A percentile compares a stretch with the other conserved stretches of the same genome.
phyloP scores from a whole-genome alignment of 352 stramenopile genomes.

The Aphanomyces astaci region DNA sequence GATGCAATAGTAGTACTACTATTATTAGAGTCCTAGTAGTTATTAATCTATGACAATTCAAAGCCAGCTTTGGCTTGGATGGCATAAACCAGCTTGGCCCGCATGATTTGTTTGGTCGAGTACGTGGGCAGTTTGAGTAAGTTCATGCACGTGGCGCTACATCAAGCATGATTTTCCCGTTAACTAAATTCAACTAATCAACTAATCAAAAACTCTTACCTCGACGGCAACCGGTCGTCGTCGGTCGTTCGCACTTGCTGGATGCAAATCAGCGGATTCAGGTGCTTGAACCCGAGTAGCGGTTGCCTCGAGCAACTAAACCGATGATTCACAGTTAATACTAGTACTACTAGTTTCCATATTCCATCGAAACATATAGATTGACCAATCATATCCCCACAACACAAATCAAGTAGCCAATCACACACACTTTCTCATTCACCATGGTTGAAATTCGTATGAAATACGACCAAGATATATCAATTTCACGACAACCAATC shows the following conservation, averaged over 20 bases:
- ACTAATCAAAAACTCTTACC: not conserved
- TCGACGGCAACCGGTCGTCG: constrained; percentile 64
- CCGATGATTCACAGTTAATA: too few species aligned
- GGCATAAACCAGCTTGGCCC: constrained; percentile 92
- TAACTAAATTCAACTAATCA: not conserved
- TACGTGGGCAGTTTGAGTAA: constrained; percentile 96
- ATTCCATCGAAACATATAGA: not conserved
- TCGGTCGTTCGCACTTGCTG: constrained; percentile 68
- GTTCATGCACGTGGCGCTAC: constrained; percentile 94
- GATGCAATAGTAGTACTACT: too few species aligned
- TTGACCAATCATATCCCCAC: too few species aligned
- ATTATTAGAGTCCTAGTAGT: too few species aligned
- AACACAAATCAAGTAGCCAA: too few species aligned
- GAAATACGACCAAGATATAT: too few species aligned
- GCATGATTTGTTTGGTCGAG: constrained; percentile 90
- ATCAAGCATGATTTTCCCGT: not conserved
- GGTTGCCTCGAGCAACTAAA: constrained; percentile 82
- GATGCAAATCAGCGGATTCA: constrained; percentile 94
- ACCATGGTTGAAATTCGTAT: too few species aligned
- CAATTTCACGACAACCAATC: too few species aligned
- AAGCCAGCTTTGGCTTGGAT: constrained; percentile 95
- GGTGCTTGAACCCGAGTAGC: constrained; percentile 89
- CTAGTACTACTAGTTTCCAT: too few species aligned
- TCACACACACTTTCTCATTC: too few species aligned
- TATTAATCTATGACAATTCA: constrained; percentile 92